Base-by-base conservation (phyloP, 78 protist species). In the Isochrysis galbana region DNA sequence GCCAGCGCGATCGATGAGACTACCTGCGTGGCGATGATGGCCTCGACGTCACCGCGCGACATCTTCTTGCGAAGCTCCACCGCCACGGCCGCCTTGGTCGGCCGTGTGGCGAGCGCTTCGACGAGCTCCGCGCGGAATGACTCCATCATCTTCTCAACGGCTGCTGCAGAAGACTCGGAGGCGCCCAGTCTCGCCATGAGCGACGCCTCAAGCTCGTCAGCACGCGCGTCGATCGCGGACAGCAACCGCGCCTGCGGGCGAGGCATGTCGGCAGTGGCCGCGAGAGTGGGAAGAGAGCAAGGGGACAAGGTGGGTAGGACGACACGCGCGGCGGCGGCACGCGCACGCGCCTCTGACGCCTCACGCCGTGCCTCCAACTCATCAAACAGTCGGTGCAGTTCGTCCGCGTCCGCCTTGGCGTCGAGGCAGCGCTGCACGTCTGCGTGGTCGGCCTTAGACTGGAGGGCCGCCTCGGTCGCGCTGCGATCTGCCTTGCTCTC, bases 351-450 rank as follows among this genome's bases (percentile, higher is more conserved):
- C 36, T 78, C 87, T 7, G 22, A 11, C 21, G 22, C 19, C 46
- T 36, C 29, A 17, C 25, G 46, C 36, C 84, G 44, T 46, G 5
- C 19, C 44, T 77, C 84, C 48, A 36, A 17, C 29, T 39, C 32
- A 4, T 1, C 21, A n/a, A 1, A 2, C 47, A 19, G 25, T 17
- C 0, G 46, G n/a, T 39, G 84, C n/a, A 77, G 23, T 14, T 39
- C 87, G n/a, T 39, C 87, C 29, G 42, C 87, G n/a, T 42, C 10
- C 23, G 48, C 87, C 34, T 42, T 39, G 25, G 0, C 87, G 1
- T 41, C 87, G 34, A 23, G 51, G 87, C 87, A 42, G 47, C 86
- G 86, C 86, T 36, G 46, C 29, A 36, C 86, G 34, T 77, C 86
- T 22, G 47, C 2, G 36, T 22, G 48, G 47, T 39, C 46, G 29